Evolutionary conservation across 78 protist species (phyloP).

Genomic region (Isochrysis galbana): DNA sequence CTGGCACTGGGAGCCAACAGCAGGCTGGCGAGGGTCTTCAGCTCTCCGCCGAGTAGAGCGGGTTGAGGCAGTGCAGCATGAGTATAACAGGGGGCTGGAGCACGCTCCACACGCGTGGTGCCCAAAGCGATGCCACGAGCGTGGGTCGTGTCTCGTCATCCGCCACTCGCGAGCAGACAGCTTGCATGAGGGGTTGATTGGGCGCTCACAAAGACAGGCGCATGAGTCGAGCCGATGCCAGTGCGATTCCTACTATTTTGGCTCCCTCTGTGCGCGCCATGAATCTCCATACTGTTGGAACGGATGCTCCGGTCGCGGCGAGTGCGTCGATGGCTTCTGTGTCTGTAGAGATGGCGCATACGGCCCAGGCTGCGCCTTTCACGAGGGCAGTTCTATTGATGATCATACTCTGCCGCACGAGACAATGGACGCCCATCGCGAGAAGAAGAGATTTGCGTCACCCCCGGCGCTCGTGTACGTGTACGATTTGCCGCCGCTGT

Average conservation of each 20-base stretch:
- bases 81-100: background rate
- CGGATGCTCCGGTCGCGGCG: background rate
- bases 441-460: background rate
- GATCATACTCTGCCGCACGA: no score
- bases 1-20: background rate
- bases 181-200: no score
- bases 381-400: background rate
- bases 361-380: background rate
- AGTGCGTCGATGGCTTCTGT: slow-evolving; percentile 8
- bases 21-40: background rate
- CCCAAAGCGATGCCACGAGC: background rate
- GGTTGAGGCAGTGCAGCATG: background rate
- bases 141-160: background rate
- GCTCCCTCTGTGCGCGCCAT: background rate
- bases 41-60: background rate
- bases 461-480: background rate
- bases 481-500: background rate
- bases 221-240: background rate
- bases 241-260: background rate
- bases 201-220: background rate
- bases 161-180: background rate
- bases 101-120: background rate
- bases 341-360: background rate
- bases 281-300: background rate
- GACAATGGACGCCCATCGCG: no score